Percentiles rank a stretch among this genome's conserved stretches.
These are phyloP conservation scores for Neofusicoccum parvum DNA, from an alignment of 2,329 filamentous ascomycete species.

Conservation along the genomic window DNA sequence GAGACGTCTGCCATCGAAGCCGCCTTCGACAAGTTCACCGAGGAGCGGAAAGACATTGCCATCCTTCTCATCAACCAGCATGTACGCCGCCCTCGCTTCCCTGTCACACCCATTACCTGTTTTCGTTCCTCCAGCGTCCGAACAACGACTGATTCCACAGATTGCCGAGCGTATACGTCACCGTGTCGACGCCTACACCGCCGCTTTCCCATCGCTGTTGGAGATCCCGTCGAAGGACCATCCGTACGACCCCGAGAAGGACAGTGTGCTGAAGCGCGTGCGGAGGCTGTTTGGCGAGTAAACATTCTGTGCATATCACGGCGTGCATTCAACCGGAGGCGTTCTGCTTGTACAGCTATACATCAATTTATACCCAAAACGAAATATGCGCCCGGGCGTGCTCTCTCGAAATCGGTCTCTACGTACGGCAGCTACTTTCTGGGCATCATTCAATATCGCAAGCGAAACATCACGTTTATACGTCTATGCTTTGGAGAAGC, in stretches of 20 bases:
- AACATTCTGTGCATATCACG: slow-evolving; percentile 20
- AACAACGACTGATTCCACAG: slow-evolving; percentile 49
- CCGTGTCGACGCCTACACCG: slow-evolving; percentile 86
- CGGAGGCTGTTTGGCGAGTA: slow-evolving; percentile 73
- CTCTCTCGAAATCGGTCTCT: not conserved
- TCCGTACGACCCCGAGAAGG: slow-evolving; percentile 98
- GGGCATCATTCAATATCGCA: no score
- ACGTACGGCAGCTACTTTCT: not conserved
- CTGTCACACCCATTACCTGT: no score
- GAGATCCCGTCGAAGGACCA: slow-evolving; percentile 99
- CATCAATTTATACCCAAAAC: slow-evolving; percentile 17
- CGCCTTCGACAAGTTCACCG: slow-evolving; percentile 86
- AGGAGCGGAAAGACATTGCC: slow-evolving; percentile 91
- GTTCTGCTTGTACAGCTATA: slow-evolving; percentile 19
- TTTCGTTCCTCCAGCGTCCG: not conserved
- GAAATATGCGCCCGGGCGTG: not conserved
- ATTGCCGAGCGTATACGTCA: slow-evolving; percentile 92
- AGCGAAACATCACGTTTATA: no score
- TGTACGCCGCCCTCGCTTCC: slow-evolving; percentile 55
- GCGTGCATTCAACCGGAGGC: slow-evolving; percentile 5
- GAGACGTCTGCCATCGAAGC: slow-evolving; percentile 85
- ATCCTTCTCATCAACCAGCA: slow-evolving; percentile 98
- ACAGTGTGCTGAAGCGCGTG: slow-evolving; percentile 92
- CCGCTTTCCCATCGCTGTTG: slow-evolving; percentile 92
- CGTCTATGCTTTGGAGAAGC: no score